Evolutionary conservation across 495 filamentous ascomycete genomes (phyloP).

Genomic region (Corynascus novoguineensis): DNA sequence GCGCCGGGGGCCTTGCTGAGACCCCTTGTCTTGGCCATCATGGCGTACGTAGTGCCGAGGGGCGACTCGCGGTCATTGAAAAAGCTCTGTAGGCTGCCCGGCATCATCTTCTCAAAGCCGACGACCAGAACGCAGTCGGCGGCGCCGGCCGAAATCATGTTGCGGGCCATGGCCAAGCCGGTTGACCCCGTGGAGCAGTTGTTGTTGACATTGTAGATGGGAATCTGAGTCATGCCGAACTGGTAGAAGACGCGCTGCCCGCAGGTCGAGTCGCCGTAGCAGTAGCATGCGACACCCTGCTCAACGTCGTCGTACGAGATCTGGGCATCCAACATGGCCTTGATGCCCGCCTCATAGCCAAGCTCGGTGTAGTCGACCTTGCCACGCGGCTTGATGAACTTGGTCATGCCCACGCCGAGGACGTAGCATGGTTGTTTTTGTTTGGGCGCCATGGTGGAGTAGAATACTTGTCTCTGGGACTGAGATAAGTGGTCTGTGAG

Average conservation of each 20-base stretch:
- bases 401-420: conserved; percentile 96
- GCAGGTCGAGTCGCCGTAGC: conserved; percentile 91
- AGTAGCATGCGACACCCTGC: conserved; percentile 94
- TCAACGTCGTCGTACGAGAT: conserved; percentile 97
- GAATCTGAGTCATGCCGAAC: conserved; percentile 94
- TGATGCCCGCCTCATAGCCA: conserved; percentile 91
- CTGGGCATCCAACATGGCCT: conserved; percentile 90
- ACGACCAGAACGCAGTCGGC: conserved; percentile 85
- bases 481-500: background rate
- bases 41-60: conserved; percentile 59
- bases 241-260: conserved; percentile 98
- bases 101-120: conserved; percentile 97
- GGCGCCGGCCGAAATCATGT: conserved; percentile 70
- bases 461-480: background rate
- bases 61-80: conserved; percentile 79
- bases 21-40: conserved; percentile 80
- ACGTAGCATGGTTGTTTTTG: conserved; percentile 60
- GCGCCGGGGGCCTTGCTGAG: conserved; percentile 74
- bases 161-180: conserved; percentile 77
- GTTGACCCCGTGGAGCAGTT: conserved; percentile 94
- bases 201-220: conserved; percentile 97
- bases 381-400: conserved; percentile 96
- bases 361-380: conserved; percentile 87
- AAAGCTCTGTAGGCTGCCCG: conserved; percentile 72
- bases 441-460: conserved; percentile 40